Base-by-base conservation (phyloP, 2,329 filamentous ascomycete genomes). In the Cercospora sp. region DNA sequence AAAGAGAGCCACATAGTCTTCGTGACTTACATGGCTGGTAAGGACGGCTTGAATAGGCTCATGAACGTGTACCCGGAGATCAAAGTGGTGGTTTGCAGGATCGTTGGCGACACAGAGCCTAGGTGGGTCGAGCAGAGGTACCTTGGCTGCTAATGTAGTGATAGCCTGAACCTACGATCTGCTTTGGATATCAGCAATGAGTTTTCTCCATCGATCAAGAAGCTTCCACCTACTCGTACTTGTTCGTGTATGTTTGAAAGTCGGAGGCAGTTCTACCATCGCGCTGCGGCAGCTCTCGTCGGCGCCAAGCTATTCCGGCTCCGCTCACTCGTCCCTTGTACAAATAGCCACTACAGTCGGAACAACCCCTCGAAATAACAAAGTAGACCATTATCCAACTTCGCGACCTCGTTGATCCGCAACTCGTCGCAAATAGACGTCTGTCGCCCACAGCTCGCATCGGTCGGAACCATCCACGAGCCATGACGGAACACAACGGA, bases 121-220 rank as follows among this genome's bases (percentile, higher is more conserved):
- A 87, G 94, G 71, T 98, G 94, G 94, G 88, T 97, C 58, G 94
- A 97, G 82, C 89, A 88, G 78, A 89, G 89, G 75, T 98, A 97
- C 80, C 90, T 97, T 78, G 89, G 94, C n/a, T 97, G 93, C 80
- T 97, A 62, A 73, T 48, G 6, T 8, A 12, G 33, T 20, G n/a
- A n/a, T 63, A 62, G 61, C 33, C 30, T 18, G 9, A 55, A 53
- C 18, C 42, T 33, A 30, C 45, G 42, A 28, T 13, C 57, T 42
- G 23, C 13, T 36, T 5, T 60, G 13, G 30, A 18, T 23, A 60
- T 23, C 33, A 53, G 23, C 48, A 7, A 28, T 53, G 4, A 2
- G 1, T 53, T 9, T 23, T 53, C 48, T 23, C 30, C n/a, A 4
- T 36, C 30, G 10, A 31, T 40, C 20, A 23, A 42, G 20, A 20